Evolutionary conservation across 2,329 filamentous ascomycete genomes (phyloP).

Genomic region (Diaporthe sp.): DNA sequence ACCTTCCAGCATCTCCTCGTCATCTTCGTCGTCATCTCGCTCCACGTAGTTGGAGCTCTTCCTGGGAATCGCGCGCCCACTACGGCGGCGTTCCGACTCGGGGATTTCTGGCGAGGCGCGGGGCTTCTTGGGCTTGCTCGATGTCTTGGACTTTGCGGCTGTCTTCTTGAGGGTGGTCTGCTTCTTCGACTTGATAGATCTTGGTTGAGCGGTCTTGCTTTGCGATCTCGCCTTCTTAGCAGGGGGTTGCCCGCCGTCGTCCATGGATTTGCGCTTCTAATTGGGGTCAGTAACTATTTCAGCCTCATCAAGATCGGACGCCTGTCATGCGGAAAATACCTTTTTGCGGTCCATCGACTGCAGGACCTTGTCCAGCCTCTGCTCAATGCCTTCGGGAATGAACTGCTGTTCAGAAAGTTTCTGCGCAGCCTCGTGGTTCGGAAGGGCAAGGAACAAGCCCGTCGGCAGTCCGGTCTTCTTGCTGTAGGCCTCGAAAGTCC

Average conservation of each 20-base stretch:
- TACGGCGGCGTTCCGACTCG: slow-evolving; percentile 66
- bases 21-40: slow-evolving; percentile 70
- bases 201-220: slow-evolving; percentile 42
- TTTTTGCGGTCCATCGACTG: slow-evolving; percentile 80
- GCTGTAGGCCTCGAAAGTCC: slow-evolving; percentile 87
- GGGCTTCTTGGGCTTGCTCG: slow-evolving; percentile 50
- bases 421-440: slow-evolving; percentile 83
- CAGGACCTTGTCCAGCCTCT: slow-evolving; percentile 79
- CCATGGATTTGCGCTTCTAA: slow-evolving; percentile 70
- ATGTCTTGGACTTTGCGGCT: slow-evolving; percentile 47
- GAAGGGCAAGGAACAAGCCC: slow-evolving; percentile 82
- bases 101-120: slow-evolving; percentile 51
- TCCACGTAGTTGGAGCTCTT: slow-evolving; percentile 67
- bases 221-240: slow-evolving; percentile 56
- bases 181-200: slow-evolving; percentile 54
- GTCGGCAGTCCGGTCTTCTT: slow-evolving; percentile 85
- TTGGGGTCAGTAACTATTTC: neutral
- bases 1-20: slow-evolving; percentile 73
- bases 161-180: slow-evolving; percentile 47
- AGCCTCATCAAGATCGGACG: accelerated
- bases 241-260: slow-evolving; percentile 64
- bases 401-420: slow-evolving; percentile 90
- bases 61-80: slow-evolving; percentile 61
- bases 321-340: slow-evolving; percentile 54
- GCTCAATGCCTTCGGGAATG: slow-evolving; percentile 82